Evolutionary conservation across 306 rosid genomes (phyloP).

Genomic region (Sindora glabra): DNA sequence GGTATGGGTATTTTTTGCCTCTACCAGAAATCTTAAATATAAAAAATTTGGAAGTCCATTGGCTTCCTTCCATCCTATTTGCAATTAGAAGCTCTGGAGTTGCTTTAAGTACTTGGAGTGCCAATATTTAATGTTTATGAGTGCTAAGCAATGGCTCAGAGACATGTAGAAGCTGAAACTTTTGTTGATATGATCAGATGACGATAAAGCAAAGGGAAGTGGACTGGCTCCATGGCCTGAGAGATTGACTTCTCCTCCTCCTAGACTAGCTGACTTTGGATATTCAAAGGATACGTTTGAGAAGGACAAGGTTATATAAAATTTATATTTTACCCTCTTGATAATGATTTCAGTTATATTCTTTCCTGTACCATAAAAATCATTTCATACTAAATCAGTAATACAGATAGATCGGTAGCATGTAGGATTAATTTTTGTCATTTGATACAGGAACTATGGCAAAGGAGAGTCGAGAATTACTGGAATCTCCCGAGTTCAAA

Average conservation of each 20-base stretch:
- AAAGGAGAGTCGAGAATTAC: slow-evolving; percentile 66
- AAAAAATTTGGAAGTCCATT: background rate
- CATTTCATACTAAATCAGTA: background rate
- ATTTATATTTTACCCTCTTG: background rate
- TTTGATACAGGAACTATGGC: slow-evolving; percentile 70
- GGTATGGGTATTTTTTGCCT: no score
- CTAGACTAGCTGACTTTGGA: slow-evolving; percentile 92
- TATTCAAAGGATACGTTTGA: slow-evolving; percentile 74
- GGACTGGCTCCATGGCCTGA: slow-evolving; percentile 96
- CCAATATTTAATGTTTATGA: no score
- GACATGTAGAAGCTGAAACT: slow-evolving; percentile 15
- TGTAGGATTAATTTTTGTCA: slow-evolving; percentile 12
- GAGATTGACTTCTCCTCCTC: slow-evolving; percentile 81
- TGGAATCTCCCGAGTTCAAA: slow-evolving; percentile 76
- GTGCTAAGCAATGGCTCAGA: background rate
- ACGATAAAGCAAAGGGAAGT: slow-evolving; percentile 65
- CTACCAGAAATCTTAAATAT: background rate
- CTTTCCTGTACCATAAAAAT: background rate
- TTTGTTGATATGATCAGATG: slow-evolving; percentile 49
- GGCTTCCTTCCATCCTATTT: background rate
- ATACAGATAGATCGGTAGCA: background rate
- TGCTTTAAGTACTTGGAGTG: slow-evolving; percentile 3
- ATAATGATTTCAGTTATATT: background rate
- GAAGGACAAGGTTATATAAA: slow-evolving; percentile 68
- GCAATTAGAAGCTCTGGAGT: background rate